A percentile compares a stretch with the other conserved stretches of the same genome.
Evolutionary conservation across 768 basidiomycete genomes (phyloP).

Genomic region (Gloeostereum incarnatum): DNA sequence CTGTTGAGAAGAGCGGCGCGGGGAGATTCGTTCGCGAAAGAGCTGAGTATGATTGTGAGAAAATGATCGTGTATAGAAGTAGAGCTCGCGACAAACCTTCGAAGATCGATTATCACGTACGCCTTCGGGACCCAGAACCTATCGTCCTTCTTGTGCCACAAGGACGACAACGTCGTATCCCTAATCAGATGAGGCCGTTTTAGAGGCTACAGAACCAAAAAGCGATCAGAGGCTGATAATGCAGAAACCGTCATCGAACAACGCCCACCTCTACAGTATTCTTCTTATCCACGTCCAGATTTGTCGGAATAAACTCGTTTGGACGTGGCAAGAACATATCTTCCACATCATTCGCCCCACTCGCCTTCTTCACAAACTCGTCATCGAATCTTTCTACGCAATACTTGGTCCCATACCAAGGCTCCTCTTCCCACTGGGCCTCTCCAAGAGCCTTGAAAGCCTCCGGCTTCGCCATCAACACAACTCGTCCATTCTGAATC

Average conservation of each 20-base stretch:
- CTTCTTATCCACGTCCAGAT: conserved; percentile 75
- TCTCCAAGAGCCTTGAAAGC: conserved; percentile 52
- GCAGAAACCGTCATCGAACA: not conserved
- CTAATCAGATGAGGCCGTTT: conserved; percentile 69
- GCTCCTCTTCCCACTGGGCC: conserved; percentile 62
- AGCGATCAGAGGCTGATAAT: conserved; percentile 7
- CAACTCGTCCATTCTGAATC: conserved; percentile 53
- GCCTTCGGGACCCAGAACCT: conserved; percentile 94
- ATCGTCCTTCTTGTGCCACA: conserved; percentile 99
- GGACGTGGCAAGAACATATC: conserved; percentile 75
- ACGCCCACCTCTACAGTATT: conserved; percentile 49
- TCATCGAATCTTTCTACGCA: conserved; percentile 60
- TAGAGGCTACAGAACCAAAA: conserved; percentile 40
- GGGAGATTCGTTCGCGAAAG: conserved; percentile 51
- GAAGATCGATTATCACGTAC: conserved; percentile 62
- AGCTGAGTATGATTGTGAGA: conserved; percentile 25
- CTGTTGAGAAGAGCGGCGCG: conserved; percentile 66
- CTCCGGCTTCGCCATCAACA: conserved; percentile 72
- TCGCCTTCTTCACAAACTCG: conserved; percentile 59
- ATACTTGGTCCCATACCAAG: conserved; percentile 91
- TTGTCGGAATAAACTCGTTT: conserved; percentile 87
- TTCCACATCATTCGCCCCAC: conserved; percentile 48
- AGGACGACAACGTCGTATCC: conserved; percentile 57
- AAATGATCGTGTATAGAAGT: not conserved
- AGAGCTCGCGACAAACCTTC: conserved; percentile 40